A percentile compares a stretch with the other conserved stretches of the same genome.
Evolutionary conservation across 2,329 filamentous ascomycete species (phyloP).

Genomic region (Saccharata proteae): DNA sequence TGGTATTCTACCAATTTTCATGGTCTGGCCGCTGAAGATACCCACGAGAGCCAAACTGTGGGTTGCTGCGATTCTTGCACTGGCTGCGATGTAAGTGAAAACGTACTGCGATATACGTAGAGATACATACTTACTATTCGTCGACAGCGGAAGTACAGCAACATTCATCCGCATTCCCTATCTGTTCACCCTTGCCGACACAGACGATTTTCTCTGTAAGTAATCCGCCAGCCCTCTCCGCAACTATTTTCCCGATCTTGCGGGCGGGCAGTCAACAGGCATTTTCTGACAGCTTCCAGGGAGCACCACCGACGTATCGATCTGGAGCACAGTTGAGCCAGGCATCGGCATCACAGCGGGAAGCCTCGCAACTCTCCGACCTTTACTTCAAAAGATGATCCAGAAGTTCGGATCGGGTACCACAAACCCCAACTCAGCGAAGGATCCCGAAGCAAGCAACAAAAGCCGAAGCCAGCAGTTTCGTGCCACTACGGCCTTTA

Average conservation of each 20-base stretch:
- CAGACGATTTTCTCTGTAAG: slow-evolving; percentile 29
- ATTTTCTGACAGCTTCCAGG: not conserved
- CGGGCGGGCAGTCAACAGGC: no score
- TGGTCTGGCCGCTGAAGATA: slow-evolving; percentile 46
- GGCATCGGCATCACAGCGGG: slow-evolving; percentile 32
- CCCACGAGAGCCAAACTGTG: slow-evolving; percentile 38
- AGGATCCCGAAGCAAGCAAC: no score
- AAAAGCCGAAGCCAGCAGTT: no score
- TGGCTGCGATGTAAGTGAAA: slow-evolving; percentile 39
- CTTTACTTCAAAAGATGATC: slow-evolving; percentile 30
- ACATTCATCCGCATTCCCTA: slow-evolving; percentile 35
- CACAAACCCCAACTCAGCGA: no score
- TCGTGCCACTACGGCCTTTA: no score
- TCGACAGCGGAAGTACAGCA: no score
- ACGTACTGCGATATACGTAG: no score
- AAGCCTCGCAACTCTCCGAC: slow-evolving; percentile 37
- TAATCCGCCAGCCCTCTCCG: no score
- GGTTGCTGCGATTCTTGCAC: slow-evolving; percentile 40
- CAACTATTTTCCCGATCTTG: no score
- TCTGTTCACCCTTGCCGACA: slow-evolving; percentile 24
- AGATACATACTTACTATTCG: no score
- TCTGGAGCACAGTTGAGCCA: slow-evolving; percentile 20
- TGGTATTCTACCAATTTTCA: slow-evolving; percentile 28
- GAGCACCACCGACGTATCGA: slow-evolving; percentile 5
- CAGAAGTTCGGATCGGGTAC: no score